These are phyloP conservation scores for Phylloporus sp. DNA, from an alignment of 1,284 basidiomycete genomes.

Conservation along the genomic window DNA sequence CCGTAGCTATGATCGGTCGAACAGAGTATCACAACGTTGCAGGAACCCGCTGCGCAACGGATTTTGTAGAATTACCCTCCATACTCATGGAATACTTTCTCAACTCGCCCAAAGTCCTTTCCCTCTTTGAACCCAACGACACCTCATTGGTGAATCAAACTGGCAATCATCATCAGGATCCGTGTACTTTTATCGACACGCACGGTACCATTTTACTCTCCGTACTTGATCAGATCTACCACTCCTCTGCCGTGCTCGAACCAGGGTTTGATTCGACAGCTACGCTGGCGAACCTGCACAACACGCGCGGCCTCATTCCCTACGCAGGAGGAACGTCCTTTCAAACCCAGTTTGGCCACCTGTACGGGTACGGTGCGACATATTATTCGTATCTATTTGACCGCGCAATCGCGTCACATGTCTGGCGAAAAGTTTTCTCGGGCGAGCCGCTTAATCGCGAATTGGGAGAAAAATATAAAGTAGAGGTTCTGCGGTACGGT, in stretches of 20 bases:
- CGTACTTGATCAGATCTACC: slow-evolving; percentile 89
- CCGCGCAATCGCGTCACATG: slow-evolving; percentile 90
- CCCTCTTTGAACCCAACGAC: slow-evolving; percentile 71
- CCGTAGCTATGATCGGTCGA: slow-evolving; percentile 92
- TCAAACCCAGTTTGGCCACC: slow-evolving; percentile 95
- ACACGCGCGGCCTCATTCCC: slow-evolving; percentile 80
- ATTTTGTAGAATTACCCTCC: slow-evolving; percentile 97
- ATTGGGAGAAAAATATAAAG: slow-evolving; percentile 82
- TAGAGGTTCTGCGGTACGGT: slow-evolving; percentile 80
- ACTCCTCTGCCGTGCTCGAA: slow-evolving; percentile 70
- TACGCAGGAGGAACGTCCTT: slow-evolving; percentile 86
- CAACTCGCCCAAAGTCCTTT: slow-evolving; percentile 82
- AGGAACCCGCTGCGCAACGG: slow-evolving; percentile 97
- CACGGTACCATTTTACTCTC: slow-evolving; percentile 94
- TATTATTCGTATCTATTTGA: slow-evolving; percentile 99
- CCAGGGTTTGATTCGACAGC: slow-evolving; percentile 75
- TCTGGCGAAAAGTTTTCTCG: slow-evolving; percentile 85
- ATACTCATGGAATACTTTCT: slow-evolving; percentile 99
- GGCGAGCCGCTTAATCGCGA: slow-evolving; percentile 67
- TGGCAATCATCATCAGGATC: slow-evolving; percentile 72
- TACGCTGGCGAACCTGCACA: slow-evolving; percentile 69
- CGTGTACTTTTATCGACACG: slow-evolving; percentile 82
- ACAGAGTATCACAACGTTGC: slow-evolving; percentile 98
- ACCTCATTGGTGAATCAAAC: slow-evolving; percentile 52
- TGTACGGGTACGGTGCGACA: slow-evolving; percentile 96